A percentile compares a stretch with the other conserved stretches of the same genome.
phyloP scores from a whole-genome alignment of 495 filamentous ascomycete genomes.

The Talaromyces ruber region DNA sequence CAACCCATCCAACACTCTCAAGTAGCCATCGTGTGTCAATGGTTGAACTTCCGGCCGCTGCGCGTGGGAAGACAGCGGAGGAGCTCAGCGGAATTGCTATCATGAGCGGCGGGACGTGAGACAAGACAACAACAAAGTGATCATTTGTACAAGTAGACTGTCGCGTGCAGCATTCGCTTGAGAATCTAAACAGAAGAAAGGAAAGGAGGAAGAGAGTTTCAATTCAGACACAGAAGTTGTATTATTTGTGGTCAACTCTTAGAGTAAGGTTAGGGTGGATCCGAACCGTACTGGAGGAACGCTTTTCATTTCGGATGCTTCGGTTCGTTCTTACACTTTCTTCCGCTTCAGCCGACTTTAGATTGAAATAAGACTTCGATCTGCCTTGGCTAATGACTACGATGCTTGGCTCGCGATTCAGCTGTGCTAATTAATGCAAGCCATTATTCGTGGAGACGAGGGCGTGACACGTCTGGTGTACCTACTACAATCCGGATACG shows the following conservation, averaged over 20 bases:
- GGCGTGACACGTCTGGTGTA: background rate
- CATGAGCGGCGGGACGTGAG: constrained; percentile 5
- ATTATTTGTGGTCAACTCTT: background rate
- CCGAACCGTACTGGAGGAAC: background rate
- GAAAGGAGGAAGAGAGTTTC: background rate
- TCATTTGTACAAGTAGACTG: background rate
- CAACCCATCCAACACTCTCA: constrained; percentile 32
- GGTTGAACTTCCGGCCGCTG: constrained; percentile 62
- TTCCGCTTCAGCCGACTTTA: background rate
- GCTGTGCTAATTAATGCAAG: background rate
- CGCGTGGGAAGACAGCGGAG: constrained; percentile 5
- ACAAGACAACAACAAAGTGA: background rate
- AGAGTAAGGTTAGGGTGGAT: background rate
- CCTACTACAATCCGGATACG: background rate
- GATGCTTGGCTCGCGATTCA: background rate
- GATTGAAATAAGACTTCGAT: background rate
- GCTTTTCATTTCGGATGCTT: background rate
- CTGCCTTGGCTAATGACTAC: background rate
- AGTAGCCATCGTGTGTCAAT: constrained; percentile 54
- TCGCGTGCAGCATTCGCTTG: background rate
- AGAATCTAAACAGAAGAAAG: background rate
- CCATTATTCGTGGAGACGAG: background rate
- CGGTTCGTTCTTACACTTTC: background rate
- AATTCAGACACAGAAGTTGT: background rate
- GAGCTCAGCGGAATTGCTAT: constrained; percentile 5